A percentile compares a stretch with the other conserved stretches of the same genome.
phyloP scores from a whole-genome alignment of 2,329 filamentous ascomycete genomes.

The Pseudocercospora fuligena region DNA sequence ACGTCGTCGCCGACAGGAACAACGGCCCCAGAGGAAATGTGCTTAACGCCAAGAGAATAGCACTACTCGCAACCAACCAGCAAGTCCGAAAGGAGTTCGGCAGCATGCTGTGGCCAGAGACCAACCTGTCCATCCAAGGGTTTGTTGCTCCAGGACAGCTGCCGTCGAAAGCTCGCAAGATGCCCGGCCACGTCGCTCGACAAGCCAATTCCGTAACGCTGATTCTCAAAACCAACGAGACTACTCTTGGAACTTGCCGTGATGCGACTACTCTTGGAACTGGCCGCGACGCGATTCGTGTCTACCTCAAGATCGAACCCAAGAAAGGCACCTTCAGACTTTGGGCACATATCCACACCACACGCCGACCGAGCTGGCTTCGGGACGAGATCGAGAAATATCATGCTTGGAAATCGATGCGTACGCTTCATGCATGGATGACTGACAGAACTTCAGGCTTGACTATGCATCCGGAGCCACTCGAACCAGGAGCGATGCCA shows the following conservation, averaged over 20 bases:
- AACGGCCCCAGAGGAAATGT: no score
- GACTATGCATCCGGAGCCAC: neutral
- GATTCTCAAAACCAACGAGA: neutral
- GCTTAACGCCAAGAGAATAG: neutral
- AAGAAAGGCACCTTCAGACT: neutral
- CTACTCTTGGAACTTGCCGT: neutral
- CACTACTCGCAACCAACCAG: neutral
- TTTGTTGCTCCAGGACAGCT: neutral
- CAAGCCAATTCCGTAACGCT: neutral
- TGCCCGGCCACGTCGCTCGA: neutral
- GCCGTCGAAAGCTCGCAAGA: neutral
- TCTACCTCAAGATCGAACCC: neutral
- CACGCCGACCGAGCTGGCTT: neutral
- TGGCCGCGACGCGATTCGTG: neutral
- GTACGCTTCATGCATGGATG: neutral
- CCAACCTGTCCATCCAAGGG: neutral
- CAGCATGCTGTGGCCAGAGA: neutral
- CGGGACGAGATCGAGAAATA: neutral
- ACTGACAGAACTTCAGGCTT: neutral
- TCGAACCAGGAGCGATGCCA: neutral
- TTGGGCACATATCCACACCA: neutral
- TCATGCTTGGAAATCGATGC: neutral
- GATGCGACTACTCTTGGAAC: neutral
- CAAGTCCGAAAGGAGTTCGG: neutral
- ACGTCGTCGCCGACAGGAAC: neutral